Base-by-base conservation (phyloP, 805 yeast genomes). In the Suhomyces kilbournensis region DNA sequence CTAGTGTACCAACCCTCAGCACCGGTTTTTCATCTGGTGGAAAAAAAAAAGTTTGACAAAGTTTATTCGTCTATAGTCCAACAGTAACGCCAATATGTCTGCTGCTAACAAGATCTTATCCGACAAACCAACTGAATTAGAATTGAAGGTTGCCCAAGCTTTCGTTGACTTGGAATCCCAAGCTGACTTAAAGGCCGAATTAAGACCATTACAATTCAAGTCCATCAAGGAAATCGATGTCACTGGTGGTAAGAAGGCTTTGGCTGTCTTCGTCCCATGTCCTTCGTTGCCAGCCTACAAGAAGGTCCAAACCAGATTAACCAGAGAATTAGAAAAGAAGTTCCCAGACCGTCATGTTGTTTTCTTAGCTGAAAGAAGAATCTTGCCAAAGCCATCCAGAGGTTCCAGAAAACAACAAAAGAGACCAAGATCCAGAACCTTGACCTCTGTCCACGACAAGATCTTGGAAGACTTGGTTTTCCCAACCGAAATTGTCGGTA, bases 351-450 rank as follows among this genome's bases (percentile, higher is more conserved):
- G 96, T 79, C 97, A 94, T 79, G 97, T 93, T 79, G 93, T 94
- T 70, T 90, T 93, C 90, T 86, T 93, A 76, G 98, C 97, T 75
- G 98, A 93, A 85, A 90, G 99, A 84, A 90, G 97, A 83, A 94
- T 93, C 82, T 85, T 94, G 76, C 97, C 98, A 82, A 93, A 90
- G 86, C 97, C 98, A 78, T 89, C 96, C 72, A 91, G 98, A 83
- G 82, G 86, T 74, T 83, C 97, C 59, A 90, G 91, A 85, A 89
- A 86, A 79, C 80, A 77, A 71, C 99, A 94, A 84, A 92, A 94
- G 92, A 92, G 99, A 86, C 99, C 99, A 79, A 90, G 97, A 84
- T 92, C 98, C 71, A 91, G 99, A 88, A 93, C 99, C 73, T 85
- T 94, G 79, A 86, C 97, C 68, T 91, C 97, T 74, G 99, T 93